These are phyloP conservation scores for Boletus reticuloceps DNA, from an alignment of 768 basidiomycete species.

Conservation along the genomic window DNA sequence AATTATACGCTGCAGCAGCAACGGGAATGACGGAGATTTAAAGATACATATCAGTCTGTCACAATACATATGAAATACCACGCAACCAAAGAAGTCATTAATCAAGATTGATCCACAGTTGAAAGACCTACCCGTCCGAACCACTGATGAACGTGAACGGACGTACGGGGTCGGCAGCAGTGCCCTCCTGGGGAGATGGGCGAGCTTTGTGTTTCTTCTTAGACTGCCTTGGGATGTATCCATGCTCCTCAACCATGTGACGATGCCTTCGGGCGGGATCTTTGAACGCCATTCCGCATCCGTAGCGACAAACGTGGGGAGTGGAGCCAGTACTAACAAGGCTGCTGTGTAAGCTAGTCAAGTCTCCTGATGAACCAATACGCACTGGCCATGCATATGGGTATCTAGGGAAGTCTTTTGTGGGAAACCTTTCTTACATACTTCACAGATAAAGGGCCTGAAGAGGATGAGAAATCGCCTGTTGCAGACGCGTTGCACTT, in stretches of 20 bases:
- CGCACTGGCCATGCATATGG: conserved; percentile 55
- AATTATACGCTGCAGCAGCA: conserved; percentile 14
- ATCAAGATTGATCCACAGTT: not conserved
- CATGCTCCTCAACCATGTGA: conserved; percentile 53
- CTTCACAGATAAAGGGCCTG: conserved; percentile 51
- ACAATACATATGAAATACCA: conserved; percentile 24
- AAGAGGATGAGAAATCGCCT: conserved; percentile 12
- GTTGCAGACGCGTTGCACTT: conserved; percentile 23
- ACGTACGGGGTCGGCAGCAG: conserved; percentile 27
- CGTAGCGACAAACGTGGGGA: conserved; percentile 51
- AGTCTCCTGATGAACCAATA: conserved; percentile 6
- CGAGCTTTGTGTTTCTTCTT: conserved; percentile 44
- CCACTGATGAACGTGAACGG: conserved; percentile 33
- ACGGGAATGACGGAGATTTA: conserved; percentile 13
- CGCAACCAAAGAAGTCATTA: conserved; percentile 3
- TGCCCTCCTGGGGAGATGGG: conserved; percentile 25
- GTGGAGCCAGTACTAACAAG: conserved; percentile 51
- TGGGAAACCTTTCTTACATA: conserved; percentile 54
- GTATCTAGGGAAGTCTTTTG: conserved; percentile 59
- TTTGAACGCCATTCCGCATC: conserved; percentile 54
- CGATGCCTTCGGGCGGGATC: conserved; percentile 64
- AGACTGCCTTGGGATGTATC: conserved; percentile 46
- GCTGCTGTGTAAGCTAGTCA: conserved; percentile 9
- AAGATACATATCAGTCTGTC: conserved; percentile 22
- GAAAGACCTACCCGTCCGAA: conserved; percentile 22